These are phyloP conservation scores for Aphanocladium album DNA, from an alignment of 2,329 filamentous ascomycete species.

Conservation along the genomic window DNA sequence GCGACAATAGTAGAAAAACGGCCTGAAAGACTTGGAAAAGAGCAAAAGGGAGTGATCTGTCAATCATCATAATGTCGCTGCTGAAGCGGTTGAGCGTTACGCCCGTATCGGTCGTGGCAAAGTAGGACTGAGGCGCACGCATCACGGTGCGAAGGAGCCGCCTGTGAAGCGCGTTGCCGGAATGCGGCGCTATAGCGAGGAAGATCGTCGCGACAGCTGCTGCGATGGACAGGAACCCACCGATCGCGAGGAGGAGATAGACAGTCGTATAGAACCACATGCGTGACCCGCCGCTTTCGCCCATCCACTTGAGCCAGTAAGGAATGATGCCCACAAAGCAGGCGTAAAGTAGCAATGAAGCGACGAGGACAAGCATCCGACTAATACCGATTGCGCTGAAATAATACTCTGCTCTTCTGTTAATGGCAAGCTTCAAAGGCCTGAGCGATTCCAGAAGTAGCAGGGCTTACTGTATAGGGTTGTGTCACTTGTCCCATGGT, in stretches of 20 bases:
- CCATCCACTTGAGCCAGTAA: conserved; percentile 1
- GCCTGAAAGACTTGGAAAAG: conserved; percentile 9
- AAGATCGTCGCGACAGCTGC: conserved; percentile 11
- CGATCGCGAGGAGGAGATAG: conserved; percentile 10
- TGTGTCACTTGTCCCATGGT: not conserved
- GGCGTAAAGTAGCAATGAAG: not conserved
- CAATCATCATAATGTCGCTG: conserved; percentile 15
- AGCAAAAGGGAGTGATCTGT: conserved; percentile 9
- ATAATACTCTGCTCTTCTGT: not conserved
- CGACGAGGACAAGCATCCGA: not conserved
- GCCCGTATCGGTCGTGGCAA: conserved; percentile 12
- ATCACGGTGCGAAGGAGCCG: conserved; percentile 14
- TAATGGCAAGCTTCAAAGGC: too few species aligned
- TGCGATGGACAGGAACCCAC: conserved; percentile 6
- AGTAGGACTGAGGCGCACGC: conserved; percentile 15
- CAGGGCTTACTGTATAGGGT: conserved; percentile 4
- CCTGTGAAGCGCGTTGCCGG: conserved; percentile 8
- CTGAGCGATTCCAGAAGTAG: too few species aligned
- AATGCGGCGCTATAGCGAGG: not conserved
- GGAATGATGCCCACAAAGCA: not conserved
- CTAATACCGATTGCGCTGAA: not conserved
- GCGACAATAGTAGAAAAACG: conserved; percentile 10
- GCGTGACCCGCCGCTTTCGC: not conserved
- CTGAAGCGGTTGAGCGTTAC: conserved; percentile 16
- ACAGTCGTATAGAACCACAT: not conserved